Base-by-base conservation (phyloP, 495 filamentous ascomycete genomes). In the Penicillium cataractarum region DNA sequence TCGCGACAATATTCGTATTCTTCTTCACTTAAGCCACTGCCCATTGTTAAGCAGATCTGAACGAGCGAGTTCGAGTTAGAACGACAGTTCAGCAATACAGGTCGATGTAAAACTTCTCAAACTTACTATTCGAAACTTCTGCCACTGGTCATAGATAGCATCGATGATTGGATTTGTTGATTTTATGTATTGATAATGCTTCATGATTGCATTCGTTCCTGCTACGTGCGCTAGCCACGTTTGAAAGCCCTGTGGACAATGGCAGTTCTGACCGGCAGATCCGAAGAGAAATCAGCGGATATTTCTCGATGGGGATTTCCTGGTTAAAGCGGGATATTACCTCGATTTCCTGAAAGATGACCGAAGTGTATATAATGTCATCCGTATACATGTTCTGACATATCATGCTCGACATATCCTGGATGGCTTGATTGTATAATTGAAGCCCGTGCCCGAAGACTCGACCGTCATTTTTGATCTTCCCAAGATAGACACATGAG, bases 331-430 rank as follows among this genome's bases (percentile, higher is more conserved):
- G 7, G 2, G 2, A 3, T 17, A 26, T 51, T 26, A 51, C 48
- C 48, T 51, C 48, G 17, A 51, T 26, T 27, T 51, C 48, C 17
- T 51, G 48, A 31, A 51, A 51, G 24, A 51, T 31, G 15, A 51
- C 24, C 7, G 48, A 12, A 26, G 48, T 51, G 24, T 51, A 51
- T 10, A 51, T 51, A 26, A 51, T 26, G 13, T 51, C 48, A 31
- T 51, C 48, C 0, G 7, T 24, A 27, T 27, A 31, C 12, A 12
- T 13, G 13, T 31, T 27, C 8, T 15, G 6, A 17, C 24, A 17
- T 26, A 51, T 51, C 48, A 51, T 51, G 24, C 21, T 26, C 17
- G 48, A 51, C 22, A 51, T 27, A 4, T 17, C 24, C 21, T 13
- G 24, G 12, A 51, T 51, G 3, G 48, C 22, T 31, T 7, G 13